These are phyloP conservation scores for Lepidium didymum DNA, from an alignment of 345 rosid species.

Conservation along the genomic window DNA sequence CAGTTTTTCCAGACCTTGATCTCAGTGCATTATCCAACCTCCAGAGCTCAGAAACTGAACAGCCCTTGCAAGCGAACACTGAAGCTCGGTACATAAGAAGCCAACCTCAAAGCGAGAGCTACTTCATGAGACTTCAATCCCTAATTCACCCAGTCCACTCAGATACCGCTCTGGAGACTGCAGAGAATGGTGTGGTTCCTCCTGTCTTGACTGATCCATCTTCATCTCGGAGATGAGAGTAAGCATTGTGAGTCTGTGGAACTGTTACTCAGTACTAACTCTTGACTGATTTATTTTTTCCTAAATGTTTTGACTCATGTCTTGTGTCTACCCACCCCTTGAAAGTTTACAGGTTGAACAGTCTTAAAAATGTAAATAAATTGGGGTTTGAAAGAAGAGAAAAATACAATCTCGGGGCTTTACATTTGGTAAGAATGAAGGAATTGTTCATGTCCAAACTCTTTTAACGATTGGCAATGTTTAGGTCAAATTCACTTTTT, in stretches of 20 bases:
- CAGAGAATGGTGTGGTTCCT: conserved; percentile 23
- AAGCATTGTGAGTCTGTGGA: not conserved
- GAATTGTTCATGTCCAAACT: not conserved
- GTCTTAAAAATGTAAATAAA: conserved; percentile 10
- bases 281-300: not conserved
- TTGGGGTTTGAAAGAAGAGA: not conserved
- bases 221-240: conserved; percentile 17
- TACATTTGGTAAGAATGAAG: conserved; percentile 1
- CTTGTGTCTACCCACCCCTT: not conserved
- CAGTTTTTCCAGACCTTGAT: conserved; percentile 94
- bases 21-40: conserved; percentile 87
- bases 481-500: not conserved
- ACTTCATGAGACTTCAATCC: conserved; percentile 63
- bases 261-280: conserved; percentile 4
- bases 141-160: conserved; percentile 51
- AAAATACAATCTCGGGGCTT: not conserved
- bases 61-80: not conserved
- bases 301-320: not conserved
- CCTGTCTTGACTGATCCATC: conserved; percentile 4
- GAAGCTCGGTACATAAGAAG: conserved; percentile 55
- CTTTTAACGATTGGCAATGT: not conserved
- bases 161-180: conserved; percentile 29
- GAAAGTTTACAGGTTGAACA: not conserved
- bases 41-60: conserved; percentile 30
- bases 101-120: conserved; percentile 73